Evolutionary conservation across 2,329 filamentous ascomycete genomes (phyloP), one percentile per base, ranked within the genome.

Genomic region (Alternaria sp.): DNA sequence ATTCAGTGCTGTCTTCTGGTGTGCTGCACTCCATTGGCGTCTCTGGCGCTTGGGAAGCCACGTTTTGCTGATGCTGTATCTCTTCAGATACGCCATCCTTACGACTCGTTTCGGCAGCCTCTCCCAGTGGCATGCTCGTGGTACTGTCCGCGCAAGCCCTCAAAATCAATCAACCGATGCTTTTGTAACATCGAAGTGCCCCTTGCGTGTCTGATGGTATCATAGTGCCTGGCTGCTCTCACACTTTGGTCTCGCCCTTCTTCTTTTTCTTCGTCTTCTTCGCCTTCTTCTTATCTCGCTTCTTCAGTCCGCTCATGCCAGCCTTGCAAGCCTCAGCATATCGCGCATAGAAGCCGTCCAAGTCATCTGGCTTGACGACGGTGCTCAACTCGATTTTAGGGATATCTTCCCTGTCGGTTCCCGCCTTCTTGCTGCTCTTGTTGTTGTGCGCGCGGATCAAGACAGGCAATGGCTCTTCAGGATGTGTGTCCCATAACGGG

Each of bases 291-390:
- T 93, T 87, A 81, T 98, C 94, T 69, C 95, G 86, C 76, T 96
- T 97, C 87, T 97, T 98, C 80, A 99, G 77, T 7, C 90, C 89
- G 49, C 87, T 85, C 93, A 98, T 97, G 6, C 93, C 93, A 0
- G 85, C 83, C 82, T 96, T 97, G 81, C 94, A 97, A 3, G 93
- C 85, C 68, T 98, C 95, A 22, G 93, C 94, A 81, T 98, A 99
- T 52, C 87, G 85, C 30, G 83, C 81, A 78, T 93, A 99, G 75
- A 99, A 99, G 0, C 78, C 82, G 54, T 96, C 93, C 11, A 98
- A 78, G 5, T 90, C 87, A 59, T 89, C 87, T 1, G 91, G 87
- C 56, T 90, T 85, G 1, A 98, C 93, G 0, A 97, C 79, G 0
- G 95, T 98, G 3, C 92, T 92, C 26, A 97, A 76, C 78, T 94